A percentile compares a stretch with the other conserved stretches of the same genome.
Evolutionary conservation across 345 rosid species (phyloP).

Genomic region (Arabidopsis suecica): DNA sequence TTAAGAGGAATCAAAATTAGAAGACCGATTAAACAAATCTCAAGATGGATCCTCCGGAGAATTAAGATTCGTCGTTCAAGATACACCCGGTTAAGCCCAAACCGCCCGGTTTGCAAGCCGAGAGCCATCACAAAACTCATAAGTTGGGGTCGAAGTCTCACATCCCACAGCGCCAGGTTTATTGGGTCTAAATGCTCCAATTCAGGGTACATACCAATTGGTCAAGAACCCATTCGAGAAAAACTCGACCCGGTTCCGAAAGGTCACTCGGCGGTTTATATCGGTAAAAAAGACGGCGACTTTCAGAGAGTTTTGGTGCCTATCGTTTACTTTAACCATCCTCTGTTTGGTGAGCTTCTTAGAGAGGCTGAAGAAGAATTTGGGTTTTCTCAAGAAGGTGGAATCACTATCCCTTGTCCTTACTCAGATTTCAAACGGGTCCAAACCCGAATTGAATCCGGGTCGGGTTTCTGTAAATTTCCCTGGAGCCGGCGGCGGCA

Average conservation of each 20-base stretch:
- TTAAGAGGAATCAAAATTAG: slow-evolving; percentile 64
- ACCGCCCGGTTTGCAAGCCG: slow-evolving; percentile 32
- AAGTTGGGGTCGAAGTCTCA: slow-evolving; percentile 68
- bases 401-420: slow-evolving; percentile 87
- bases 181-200: slow-evolving; percentile 48
- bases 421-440: slow-evolving; percentile 84
- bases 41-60: slow-evolving; percentile 56
- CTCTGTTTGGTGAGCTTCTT: slow-evolving; percentile 82
- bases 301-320: slow-evolving; percentile 84
- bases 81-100: slow-evolving; percentile 34
- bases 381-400: slow-evolving; percentile 85
- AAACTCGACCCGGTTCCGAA: slow-evolving; percentile 63
- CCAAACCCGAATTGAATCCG: slow-evolving; percentile 73
- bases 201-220: slow-evolving; percentile 56
- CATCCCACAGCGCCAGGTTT: slow-evolving; percentile 56
- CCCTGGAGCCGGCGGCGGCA: slow-evolving; percentile 49
- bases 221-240: slow-evolving; percentile 35
- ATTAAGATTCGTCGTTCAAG: slow-evolving; percentile 24
- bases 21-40: slow-evolving; percentile 55
- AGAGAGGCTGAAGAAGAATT: slow-evolving; percentile 85
- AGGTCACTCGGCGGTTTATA: slow-evolving; percentile 84
- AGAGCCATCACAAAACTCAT: slow-evolving; percentile 59
- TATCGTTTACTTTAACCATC: slow-evolving; percentile 87
- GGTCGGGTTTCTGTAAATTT: slow-evolving; percentile 51
- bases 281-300: slow-evolving; percentile 80